Evolutionary conservation across 495 filamentous ascomycete genomes (phyloP).

Genomic region (Lineolata rhizophorae): DNA sequence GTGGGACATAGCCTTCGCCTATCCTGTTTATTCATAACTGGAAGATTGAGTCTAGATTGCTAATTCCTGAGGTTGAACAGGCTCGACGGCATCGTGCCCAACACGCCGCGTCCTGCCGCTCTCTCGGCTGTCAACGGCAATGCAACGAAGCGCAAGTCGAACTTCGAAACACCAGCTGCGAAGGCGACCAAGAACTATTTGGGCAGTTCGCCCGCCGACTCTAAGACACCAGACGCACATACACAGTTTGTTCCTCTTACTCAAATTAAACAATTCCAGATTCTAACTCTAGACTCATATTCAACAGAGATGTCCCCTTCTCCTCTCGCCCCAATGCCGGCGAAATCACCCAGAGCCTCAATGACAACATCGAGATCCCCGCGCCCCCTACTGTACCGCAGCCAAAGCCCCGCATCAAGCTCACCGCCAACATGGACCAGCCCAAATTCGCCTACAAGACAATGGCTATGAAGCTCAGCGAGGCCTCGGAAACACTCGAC

Average conservation of each 20-base stretch:
- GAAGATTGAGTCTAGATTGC: no score
- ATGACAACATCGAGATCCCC: slow-evolving; percentile 38
- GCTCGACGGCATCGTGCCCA: slow-evolving; percentile 58
- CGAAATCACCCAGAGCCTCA: slow-evolving; percentile 60
- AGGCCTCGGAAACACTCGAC: slow-evolving; percentile 79
- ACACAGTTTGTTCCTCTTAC: no score
- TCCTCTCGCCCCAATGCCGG: slow-evolving; percentile 53
- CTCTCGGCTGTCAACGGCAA: slow-evolving; percentile 27
- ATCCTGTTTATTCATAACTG: no score
- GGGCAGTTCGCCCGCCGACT: slow-evolving; percentile 24
- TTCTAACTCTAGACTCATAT: slow-evolving; percentile 15
- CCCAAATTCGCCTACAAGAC: slow-evolving; percentile 82
- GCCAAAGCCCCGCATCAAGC: slow-evolving; percentile 54
- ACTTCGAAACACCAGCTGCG: slow-evolving; percentile 32
- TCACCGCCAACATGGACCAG: slow-evolving; percentile 61
- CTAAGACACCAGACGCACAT: slow-evolving; percentile 10
- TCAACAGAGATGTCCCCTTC: slow-evolving; percentile 32
- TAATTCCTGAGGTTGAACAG: slow-evolving; percentile 33
- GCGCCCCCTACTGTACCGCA: slow-evolving; percentile 36
- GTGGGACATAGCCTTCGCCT: no score
- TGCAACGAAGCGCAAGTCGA: slow-evolving; percentile 37
- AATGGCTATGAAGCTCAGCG: slow-evolving; percentile 84
- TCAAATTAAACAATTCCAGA: no score
- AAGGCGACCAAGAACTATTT: slow-evolving; percentile 26
- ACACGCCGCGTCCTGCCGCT: slow-evolving; percentile 33